phyloP scores from a whole-genome alignment of 2,329 filamentous ascomycete species.

The Colletotrichum lindemuthianum region DNA sequence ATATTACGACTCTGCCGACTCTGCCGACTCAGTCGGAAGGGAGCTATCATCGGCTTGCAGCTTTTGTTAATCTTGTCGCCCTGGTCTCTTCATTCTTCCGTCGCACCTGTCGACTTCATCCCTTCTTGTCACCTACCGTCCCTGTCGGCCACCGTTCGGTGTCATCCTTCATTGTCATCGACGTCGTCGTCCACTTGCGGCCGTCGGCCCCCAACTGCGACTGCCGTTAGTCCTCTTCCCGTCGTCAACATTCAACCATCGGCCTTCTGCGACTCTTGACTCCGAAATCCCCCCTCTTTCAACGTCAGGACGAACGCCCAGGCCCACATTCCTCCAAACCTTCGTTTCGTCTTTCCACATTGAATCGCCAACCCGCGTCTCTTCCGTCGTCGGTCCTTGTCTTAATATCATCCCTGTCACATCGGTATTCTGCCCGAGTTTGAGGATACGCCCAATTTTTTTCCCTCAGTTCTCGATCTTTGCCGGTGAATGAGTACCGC shows the following conservation, averaged over 20 bases:
- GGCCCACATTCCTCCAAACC: slow-evolving; percentile 27
- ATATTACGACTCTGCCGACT: too few relatives aligned
- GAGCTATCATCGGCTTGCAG: neutral
- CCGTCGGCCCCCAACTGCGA: neutral
- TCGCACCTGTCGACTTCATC: too few relatives aligned
- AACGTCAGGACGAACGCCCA: slow-evolving; percentile 32
- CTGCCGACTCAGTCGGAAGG: slow-evolving; percentile 6
- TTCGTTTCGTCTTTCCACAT: slow-evolving; percentile 29
- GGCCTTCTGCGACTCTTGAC: slow-evolving; percentile 12
- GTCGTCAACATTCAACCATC: neutral
- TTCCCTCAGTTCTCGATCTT: neutral
- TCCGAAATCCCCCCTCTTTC: slow-evolving; percentile 2
- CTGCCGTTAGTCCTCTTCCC: neutral
- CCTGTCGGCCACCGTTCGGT: too few relatives aligned
- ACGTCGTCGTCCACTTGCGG: neutral
- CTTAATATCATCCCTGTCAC: neutral
- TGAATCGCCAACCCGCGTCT: slow-evolving; percentile 24
- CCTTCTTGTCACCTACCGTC: too few relatives aligned
- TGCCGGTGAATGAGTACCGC: neutral
- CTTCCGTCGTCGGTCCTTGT: neutral
- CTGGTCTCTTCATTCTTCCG: too few relatives aligned
- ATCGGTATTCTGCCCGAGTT: slow-evolving; percentile 10
- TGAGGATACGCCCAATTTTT: neutral
- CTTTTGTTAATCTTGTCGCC: too few relatives aligned
- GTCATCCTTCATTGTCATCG: too few relatives aligned